These are phyloP conservation scores for Brassica rapa DNA, from an alignment of 345 rosid genomes.

Conservation along the genomic window DNA sequence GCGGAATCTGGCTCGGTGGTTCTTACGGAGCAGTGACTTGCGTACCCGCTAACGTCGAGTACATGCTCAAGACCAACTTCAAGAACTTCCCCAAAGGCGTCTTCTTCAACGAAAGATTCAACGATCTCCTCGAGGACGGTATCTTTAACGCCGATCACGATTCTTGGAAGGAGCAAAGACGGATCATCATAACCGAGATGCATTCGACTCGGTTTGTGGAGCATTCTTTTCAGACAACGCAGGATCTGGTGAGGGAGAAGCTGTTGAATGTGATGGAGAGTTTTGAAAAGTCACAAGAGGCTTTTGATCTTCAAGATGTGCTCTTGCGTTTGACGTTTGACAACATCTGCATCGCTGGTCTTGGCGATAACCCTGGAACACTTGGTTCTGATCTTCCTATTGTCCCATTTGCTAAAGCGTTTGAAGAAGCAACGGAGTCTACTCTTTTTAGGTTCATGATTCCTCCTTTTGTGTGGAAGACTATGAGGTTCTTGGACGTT, in stretches of 20 bases:
- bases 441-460: conserved; percentile 55
- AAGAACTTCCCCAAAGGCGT: conserved; percentile 71
- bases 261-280: conserved; percentile 56
- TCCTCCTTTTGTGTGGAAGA: conserved; percentile 58
- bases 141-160: conserved; percentile 69
- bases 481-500: conserved; percentile 47
- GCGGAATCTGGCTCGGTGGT: conserved; percentile 62
- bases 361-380: conserved; percentile 68
- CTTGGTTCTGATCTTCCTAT: conserved; percentile 44
- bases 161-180: conserved; percentile 60
- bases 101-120: conserved; percentile 53
- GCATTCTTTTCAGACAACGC: conserved; percentile 44
- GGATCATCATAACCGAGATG: conserved; percentile 57
- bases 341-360: conserved; percentile 62
- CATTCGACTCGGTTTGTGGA: conserved; percentile 45
- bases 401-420: conserved; percentile 50
- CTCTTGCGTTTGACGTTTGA: conserved; percentile 65
- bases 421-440: conserved; percentile 58
- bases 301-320: conserved; percentile 65
- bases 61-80: conserved; percentile 66
- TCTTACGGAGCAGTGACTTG: conserved; percentile 55
- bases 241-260: conserved; percentile 54
- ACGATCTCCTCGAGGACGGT: conserved; percentile 71
- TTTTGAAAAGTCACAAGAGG: conserved; percentile 23
- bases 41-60: conserved; percentile 61